A percentile compares a stretch with the other conserved stretches of the same genome.
These are phyloP conservation scores for Apiotrichum mycotoxinovorans DNA, from an alignment of 1,284 basidiomycete species.

Conservation along the genomic window DNA sequence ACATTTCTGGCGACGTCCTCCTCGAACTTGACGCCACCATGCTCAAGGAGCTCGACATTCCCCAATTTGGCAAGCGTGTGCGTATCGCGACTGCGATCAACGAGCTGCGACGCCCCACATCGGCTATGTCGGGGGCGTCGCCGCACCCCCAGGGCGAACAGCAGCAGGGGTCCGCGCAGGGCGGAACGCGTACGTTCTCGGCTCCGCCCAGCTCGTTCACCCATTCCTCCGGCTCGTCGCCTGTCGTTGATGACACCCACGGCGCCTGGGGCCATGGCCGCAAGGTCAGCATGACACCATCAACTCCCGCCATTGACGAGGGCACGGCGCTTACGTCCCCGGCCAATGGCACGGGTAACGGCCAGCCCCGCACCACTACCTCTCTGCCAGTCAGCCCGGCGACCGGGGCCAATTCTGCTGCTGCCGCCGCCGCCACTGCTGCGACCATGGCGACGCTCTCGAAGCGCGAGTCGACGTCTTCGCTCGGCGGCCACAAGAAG, in stretches of 20 bases:
- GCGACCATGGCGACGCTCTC: constrained; percentile 15
- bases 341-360: not conserved
- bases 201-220: constrained; percentile 7
- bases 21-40: constrained; percentile 88
- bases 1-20: constrained; percentile 94
- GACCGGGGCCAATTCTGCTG: not conserved
- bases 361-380: constrained; percentile 1
- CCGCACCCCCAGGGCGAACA: constrained; percentile 11
- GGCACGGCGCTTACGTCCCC: not conserved
- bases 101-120: constrained; percentile 73
- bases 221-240: not conserved
- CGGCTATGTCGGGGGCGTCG: constrained; percentile 46
- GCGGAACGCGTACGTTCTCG: not conserved
- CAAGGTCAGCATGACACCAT: constrained; percentile 34
- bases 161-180: not conserved
- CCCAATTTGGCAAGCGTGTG: constrained; percentile 89
- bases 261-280: constrained; percentile 26
- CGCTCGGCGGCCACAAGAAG: constrained; percentile 42
- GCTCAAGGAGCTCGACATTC: constrained; percentile 94
- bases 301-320: constrained; percentile 25
- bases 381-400: constrained; percentile 10
- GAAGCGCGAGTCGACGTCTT: constrained; percentile 45
- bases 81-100: constrained; percentile 91
- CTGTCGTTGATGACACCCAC: constrained; percentile 19
- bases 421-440: constrained; percentile 2